Conservation (phyloP, 1,284 basidiomycete genomes). For the Ganoderma sinense region DNA sequence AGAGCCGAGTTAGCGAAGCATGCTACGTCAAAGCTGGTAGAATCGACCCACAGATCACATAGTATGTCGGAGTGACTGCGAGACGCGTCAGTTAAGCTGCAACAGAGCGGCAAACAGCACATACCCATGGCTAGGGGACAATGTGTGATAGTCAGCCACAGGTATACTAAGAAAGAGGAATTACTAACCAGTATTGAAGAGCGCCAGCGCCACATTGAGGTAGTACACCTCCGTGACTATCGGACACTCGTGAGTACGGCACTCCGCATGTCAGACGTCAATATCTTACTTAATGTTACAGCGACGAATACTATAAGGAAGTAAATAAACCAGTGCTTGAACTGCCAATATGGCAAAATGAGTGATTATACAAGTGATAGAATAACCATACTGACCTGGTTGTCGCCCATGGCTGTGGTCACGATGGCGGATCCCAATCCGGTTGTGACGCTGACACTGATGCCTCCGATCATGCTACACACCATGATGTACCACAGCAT, state of each 20-base stretch:
- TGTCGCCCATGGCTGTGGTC: constrained; percentile 84
- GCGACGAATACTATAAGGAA: constrained; percentile 88
- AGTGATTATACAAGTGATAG: background rate
- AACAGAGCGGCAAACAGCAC: background rate
- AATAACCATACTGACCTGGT: constrained; percentile 63
- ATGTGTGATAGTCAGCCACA: background rate
- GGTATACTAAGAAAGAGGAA: constrained; percentile 10
- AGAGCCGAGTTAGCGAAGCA: constrained; percentile 3
- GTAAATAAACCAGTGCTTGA: constrained; percentile 87
- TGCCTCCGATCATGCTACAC: constrained; percentile 96
- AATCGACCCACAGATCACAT: constrained; percentile 72
- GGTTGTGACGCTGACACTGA: constrained; percentile 95
- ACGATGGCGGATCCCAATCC: constrained; percentile 94
- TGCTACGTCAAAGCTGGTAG: constrained; percentile 4
- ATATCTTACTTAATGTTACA: constrained; percentile 75
- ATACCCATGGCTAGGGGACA: constrained; percentile 75
- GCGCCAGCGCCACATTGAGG: constrained; percentile 94
- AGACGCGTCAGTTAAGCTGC: constrained; percentile 26
- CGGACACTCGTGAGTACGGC: constrained; percentile 17
- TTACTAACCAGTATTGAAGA: constrained; percentile 87
- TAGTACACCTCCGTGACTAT: constrained; percentile 93
- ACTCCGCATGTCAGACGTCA: background rate
- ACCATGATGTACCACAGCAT: constrained; percentile 97
- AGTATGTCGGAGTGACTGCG: constrained; percentile 88
- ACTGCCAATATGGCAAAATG: constrained; percentile 48